phyloP scores from a whole-genome alignment of 1,139 yeast genomes.

The Saccharomyces uvarum region DNA sequence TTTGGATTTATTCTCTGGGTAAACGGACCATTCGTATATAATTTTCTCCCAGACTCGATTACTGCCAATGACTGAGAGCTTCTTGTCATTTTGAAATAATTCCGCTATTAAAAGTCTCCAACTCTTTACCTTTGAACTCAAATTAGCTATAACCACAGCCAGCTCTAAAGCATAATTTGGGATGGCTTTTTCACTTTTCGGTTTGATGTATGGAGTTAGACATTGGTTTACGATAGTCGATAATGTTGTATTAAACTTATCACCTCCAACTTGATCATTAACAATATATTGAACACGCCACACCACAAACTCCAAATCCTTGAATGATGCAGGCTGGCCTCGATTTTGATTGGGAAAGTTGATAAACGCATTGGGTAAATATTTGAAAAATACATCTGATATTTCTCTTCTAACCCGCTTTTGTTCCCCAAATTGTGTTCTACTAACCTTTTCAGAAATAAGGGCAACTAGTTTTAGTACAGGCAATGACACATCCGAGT shows the following conservation, averaged over 20 bases:
- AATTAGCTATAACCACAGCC: conserved; percentile 26
- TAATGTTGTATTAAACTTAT: conserved; percentile 40
- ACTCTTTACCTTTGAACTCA: conserved; percentile 36
- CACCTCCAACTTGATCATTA: conserved; percentile 40
- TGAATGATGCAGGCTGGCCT: conserved; percentile 3
- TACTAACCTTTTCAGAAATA: conserved; percentile 48
- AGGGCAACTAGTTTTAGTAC: conserved; percentile 44
- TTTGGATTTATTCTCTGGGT: conserved; percentile 41
- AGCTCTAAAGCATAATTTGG: conserved; percentile 36
- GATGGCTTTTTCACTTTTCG: conserved; percentile 30
- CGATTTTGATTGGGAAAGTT: neutral
- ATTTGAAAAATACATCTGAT: conserved; percentile 52
- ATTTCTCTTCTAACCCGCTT: conserved; percentile 57
- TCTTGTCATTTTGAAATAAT: conserved; percentile 41
- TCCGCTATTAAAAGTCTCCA: conserved; percentile 52
- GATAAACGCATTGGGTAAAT: conserved; percentile 38
- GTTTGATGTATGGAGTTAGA: conserved; percentile 41
- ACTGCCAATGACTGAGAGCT: conserved; percentile 13
- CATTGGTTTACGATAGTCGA: conserved; percentile 41
- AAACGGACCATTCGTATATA: conserved; percentile 28
- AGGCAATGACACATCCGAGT: conserved; percentile 45
- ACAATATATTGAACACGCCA: conserved; percentile 39
- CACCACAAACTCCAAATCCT: conserved; percentile 30
- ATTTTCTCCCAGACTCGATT: conserved; percentile 20
- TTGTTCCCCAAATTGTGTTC: conserved; percentile 55